phyloP scores from a whole-genome alignment of 2,329 filamentous ascomycete genomes.

The Claviceps monticola region DNA sequence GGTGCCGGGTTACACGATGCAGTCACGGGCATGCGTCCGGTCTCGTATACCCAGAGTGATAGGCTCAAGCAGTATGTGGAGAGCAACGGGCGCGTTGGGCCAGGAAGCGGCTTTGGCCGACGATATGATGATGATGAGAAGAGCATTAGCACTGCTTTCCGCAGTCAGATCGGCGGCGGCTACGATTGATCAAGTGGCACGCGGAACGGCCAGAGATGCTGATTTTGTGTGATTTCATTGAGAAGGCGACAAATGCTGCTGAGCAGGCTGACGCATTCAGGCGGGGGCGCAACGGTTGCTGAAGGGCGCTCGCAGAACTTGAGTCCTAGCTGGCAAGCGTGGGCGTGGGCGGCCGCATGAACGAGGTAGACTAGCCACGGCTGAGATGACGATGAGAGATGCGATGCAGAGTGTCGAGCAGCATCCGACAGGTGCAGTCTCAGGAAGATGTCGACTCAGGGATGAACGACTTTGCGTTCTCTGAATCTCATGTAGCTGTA shows the following conservation, averaged over 20 bases:
- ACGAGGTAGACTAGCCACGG: not conserved
- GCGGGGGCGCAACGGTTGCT: not conserved
- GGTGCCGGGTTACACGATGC: constrained; percentile 63
- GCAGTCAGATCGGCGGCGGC: constrained; percentile 70
- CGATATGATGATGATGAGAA: constrained; percentile 83
- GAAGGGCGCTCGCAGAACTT: not conserved
- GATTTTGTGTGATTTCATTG: not conserved
- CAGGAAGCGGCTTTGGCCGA: constrained; percentile 55
- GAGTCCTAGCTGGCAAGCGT: not conserved
- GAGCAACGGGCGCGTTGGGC: constrained; percentile 57
- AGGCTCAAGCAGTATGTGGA: constrained; percentile 92
- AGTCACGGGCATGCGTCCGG: constrained; percentile 49
- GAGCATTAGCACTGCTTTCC: constrained; percentile 92
- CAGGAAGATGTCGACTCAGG: not conserved
- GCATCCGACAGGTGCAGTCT: not conserved
- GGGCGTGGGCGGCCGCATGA: not conserved
- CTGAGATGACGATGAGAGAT: constrained; percentile 1
- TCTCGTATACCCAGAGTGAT: constrained; percentile 51
- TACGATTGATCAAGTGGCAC: constrained; percentile 38
- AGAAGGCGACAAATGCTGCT: not conserved
- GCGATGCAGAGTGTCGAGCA: not conserved
- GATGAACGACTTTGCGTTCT: not conserved
- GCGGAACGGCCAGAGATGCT: not conserved
- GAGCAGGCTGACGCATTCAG: not conserved
- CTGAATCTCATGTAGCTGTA: not conserved